A percentile compares a stretch with the other conserved stretches of the same genome.
Conservation (phyloP, 1,284 basidiomycete genomes). For the Leccinum pachyderme region DNA sequence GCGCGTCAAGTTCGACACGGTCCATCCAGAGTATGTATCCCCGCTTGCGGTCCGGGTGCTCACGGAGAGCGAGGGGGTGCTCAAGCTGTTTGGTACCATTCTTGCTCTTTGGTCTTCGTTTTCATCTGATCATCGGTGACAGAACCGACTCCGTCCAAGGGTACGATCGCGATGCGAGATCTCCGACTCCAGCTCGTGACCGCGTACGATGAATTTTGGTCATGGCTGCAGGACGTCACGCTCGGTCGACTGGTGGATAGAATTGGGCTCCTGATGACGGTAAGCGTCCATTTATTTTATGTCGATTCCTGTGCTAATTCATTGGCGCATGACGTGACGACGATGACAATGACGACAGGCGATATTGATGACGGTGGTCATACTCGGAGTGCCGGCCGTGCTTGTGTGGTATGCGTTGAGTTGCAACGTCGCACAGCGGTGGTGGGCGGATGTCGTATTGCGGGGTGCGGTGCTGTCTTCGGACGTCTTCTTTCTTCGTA, state of each 20-base stretch:
- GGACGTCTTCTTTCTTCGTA: background rate
- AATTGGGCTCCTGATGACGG: constrained; percentile 24
- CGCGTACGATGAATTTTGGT: constrained; percentile 15
- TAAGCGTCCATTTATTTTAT: background rate
- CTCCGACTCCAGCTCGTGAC: constrained; percentile 26
- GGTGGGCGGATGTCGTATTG: constrained; percentile 14
- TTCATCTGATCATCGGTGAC: background rate
- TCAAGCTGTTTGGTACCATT: constrained; percentile 30
- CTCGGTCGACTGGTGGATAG: constrained; percentile 23
- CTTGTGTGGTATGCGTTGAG: constrained; percentile 21
- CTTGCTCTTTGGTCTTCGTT: background rate
- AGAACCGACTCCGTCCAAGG: constrained; percentile 31
- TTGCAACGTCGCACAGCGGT: constrained; percentile 1
- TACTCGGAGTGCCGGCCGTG: constrained; percentile 17
- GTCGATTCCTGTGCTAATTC: background rate
- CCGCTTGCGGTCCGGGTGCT: constrained; percentile 29
- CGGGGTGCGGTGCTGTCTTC: background rate
- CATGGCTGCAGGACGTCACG: constrained; percentile 23
- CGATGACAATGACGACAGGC: constrained; percentile 8
- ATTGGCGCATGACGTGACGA: background rate
- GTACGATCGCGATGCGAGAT: constrained; percentile 22
- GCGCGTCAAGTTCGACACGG: constrained; percentile 23
- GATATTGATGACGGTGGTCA: constrained; percentile 21
- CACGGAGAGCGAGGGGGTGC: constrained; percentile 25
- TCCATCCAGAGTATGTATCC: constrained; percentile 25